Evolutionary conservation across 176 grass and related monocot genomes (phyloP), one percentile per base, ranked within the genome.

Genomic region (Musa beccarii): DNA sequence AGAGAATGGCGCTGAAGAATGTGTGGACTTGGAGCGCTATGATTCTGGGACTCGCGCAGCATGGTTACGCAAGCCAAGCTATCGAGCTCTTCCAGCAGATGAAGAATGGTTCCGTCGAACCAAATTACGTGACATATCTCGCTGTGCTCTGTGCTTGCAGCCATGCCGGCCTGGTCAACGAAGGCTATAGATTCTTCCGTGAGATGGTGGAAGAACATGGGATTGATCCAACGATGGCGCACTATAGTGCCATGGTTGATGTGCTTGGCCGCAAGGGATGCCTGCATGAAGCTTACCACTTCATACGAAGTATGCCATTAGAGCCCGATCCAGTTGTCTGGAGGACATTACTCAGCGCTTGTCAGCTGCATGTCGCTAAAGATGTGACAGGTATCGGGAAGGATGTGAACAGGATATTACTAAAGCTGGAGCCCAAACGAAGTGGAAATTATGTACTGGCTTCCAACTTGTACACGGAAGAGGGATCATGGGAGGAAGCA

Each of bases 21-120:
- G 86, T 92, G 10, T 89, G 84, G 89, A 84, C 89, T 16, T 92
- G 84, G 89, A 92, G 84, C 1, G 76, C 79, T 0, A 92, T 89
- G 90, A 86, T 89, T 34, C 6, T 53, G 16, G 90, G 90, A 53
- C 83, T 84, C 59, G 85, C 90, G 2, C 81, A 86, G 52, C 85
- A 92, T 14, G 84, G 86, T 14, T 71, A 67, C n/a, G 68, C 76
- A 28, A 0, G 0, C 59, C 49, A 84, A 25, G 86, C 86, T 0
- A 55, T 92, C 16, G 53, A 52, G 34, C 84, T 86, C 53, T 92
- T 89, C 0, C 1, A 83, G 2, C 79, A 52, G 66, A 89, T 92
- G 86, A 86, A 80, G 52, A 6, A 15, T 1, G 72, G 76, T 14
- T 80, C 59, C 0, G 17, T 86, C 9, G 11, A 8, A 3, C 84